Conservation (phyloP, 768 basidiomycete species). For the Steccherinum ochraceum region DNA sequence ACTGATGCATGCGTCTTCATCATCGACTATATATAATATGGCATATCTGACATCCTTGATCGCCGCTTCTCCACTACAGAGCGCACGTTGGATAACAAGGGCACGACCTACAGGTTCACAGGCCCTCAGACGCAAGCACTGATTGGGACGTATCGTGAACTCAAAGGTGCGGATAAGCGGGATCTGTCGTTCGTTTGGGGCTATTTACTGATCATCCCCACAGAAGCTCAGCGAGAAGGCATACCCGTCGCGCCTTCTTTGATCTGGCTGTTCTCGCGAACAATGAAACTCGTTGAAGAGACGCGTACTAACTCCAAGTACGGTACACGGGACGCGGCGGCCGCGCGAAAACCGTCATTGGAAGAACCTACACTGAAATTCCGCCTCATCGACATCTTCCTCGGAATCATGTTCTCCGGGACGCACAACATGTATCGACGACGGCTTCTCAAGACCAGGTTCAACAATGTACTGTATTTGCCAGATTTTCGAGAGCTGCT, state of each 20-base stretch:
- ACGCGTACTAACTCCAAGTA: slow-evolving; percentile 10
- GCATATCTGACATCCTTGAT: too few species aligned
- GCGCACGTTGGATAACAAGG: neutral
- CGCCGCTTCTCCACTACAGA: too few species aligned
- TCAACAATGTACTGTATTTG: slow-evolving; percentile 11
- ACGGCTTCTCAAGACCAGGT: slow-evolving; percentile 14
- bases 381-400: slow-evolving; percentile 10
- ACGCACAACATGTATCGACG: slow-evolving; percentile 16
- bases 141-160: neutral
- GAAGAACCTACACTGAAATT: slow-evolving; percentile 9
- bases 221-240: neutral
- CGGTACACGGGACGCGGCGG: slow-evolving; percentile 8
- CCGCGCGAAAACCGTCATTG: slow-evolving; percentile 5
- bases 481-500: slow-evolving; percentile 15
- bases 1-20: too few species aligned
- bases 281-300: slow-evolving; percentile 13
- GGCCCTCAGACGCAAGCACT: neutral
- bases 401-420: slow-evolving; percentile 14
- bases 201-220: neutral
- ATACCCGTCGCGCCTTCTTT: slow-evolving; percentile 13
- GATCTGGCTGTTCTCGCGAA: slow-evolving; percentile 15
- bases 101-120: neutral
- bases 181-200: neutral
- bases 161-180: neutral
- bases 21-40: too few species aligned